Evolutionary conservation across 202 grass and related monocot species (phyloP).

Genomic region (Carex sylvatica): DNA sequence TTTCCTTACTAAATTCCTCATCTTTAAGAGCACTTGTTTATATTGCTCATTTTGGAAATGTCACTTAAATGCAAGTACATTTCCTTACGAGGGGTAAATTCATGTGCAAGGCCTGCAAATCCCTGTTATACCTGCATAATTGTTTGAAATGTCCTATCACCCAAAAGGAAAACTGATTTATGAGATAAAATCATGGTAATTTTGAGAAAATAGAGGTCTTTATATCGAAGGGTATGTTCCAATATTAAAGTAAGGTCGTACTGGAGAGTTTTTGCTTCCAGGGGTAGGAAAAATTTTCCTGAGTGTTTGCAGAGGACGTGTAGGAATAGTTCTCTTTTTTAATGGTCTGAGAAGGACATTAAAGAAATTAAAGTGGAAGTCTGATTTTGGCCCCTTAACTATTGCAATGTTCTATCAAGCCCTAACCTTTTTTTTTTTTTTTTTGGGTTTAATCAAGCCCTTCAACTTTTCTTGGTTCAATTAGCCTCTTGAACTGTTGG

Average conservation of each 20-base stretch:
- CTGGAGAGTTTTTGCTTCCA: background rate
- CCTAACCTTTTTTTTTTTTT: background rate
- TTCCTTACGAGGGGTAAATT: background rate
- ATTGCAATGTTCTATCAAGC: background rate
- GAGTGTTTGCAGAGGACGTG: background rate
- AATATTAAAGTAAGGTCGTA: background rate
- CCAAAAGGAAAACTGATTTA: background rate
- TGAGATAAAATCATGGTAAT: background rate
- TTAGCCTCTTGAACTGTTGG: background rate
- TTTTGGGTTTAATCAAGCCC: background rate
- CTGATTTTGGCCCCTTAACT: background rate
- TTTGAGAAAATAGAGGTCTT: background rate
- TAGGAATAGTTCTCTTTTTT: background rate
- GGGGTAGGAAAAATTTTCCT: background rate
- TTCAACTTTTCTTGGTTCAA: background rate
- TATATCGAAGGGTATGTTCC: background rate
- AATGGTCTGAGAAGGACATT: background rate
- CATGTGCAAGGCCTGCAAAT: background rate
- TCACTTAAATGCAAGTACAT: background rate
- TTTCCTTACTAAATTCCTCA: background rate
- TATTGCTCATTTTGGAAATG: slow-evolving; percentile 7
- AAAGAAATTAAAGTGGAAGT: background rate
- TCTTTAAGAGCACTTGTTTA: background rate
- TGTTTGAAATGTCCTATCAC: background rate
- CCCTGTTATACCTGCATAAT: background rate